Evolutionary conservation across 2,329 filamentous ascomycete genomes (phyloP), one percentile per base, ranked within the genome.

Genomic region (Colletotrichum lindemuthianum): DNA sequence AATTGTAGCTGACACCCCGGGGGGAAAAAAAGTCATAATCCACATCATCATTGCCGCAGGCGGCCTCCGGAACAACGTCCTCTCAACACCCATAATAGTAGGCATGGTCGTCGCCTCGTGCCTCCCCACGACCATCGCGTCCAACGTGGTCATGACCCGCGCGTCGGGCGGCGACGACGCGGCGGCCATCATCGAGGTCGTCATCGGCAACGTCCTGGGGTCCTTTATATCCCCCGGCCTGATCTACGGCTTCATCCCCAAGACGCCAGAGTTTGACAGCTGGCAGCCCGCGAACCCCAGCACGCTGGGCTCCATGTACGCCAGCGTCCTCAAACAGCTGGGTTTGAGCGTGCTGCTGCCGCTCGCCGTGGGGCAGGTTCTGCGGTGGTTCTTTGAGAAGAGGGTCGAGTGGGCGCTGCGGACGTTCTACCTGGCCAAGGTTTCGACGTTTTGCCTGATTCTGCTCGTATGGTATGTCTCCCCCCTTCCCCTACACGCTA

Each of bases 81-180:
- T 92, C 71, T 87, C 90, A 59, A 80, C 85, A 0, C 86, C 87
- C 61, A 81, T 92, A 44, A 77, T 92, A 36, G 84, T 90, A 3
- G 90, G 90, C 9, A 86, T 92, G 73, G 82, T 92, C 3, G 85
- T 90, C 43, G 82, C 88, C 2, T 84, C 87, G n/a, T 90, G 86
- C 71, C 85, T 91, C 5, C 89, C 90, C 1, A 92, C 90, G 0
- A 92, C 90, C 0, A 90, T 92, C 70, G 85, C 88, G 8, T 91
- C 87, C 49, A 92, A 92, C 72, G 88, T 91, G 8, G 88, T 92
- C 44, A 92, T 92, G 89, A 92, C 90, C 6, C 79, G 88, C 33
- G 82, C 86, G 43, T 86, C 90, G 0, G 86, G 89, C 41, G 90
- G 90, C 6, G 90, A 92, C 69, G 86, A 88, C 64, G 86, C 86